Conservation (phyloP, 345 rosid genomes). For the Sisymbrium irio region DNA sequence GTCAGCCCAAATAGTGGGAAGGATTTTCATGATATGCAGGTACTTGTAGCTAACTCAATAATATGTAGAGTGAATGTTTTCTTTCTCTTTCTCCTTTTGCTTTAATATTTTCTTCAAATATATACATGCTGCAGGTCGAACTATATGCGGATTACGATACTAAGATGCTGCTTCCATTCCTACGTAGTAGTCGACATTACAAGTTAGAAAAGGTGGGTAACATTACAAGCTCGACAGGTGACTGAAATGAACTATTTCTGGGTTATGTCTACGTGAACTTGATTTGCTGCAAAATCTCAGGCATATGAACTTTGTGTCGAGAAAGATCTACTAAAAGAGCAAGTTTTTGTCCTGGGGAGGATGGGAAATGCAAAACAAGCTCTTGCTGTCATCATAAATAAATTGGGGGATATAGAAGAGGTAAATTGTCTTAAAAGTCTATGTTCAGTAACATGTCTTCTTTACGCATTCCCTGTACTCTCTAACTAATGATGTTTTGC, state of each 20-base stretch:
- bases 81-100: conserved; percentile 12
- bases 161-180: conserved; percentile 92
- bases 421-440: conserved; percentile 35
- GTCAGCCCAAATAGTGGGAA: conserved; percentile 76
- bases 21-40: conserved; percentile 99
- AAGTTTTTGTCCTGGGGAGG: conserved; percentile 95
- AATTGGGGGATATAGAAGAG: conserved; percentile 96
- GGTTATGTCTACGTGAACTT: conserved; percentile 15
- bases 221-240: conserved; percentile 25
- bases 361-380: conserved; percentile 97
- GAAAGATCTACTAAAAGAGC: conserved; percentile 83
- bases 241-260: conserved; percentile 11
- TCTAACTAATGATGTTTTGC: conserved; percentile 12
- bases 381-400: conserved; percentile 82
- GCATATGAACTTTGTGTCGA: conserved; percentile 82
- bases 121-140: conserved; percentile 66
- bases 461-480: neutral
- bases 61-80: neutral
- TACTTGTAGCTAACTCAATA: conserved; percentile 29
- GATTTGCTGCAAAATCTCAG: conserved; percentile 46
- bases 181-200: conserved; percentile 97
- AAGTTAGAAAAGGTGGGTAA: conserved; percentile 85
- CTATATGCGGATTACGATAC: conserved; percentile 88
- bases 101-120: neutral
- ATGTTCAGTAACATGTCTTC: conserved; percentile 7